Conservation (phyloP, 345 rosid species). For the Crucihimalaya himalaica region DNA sequence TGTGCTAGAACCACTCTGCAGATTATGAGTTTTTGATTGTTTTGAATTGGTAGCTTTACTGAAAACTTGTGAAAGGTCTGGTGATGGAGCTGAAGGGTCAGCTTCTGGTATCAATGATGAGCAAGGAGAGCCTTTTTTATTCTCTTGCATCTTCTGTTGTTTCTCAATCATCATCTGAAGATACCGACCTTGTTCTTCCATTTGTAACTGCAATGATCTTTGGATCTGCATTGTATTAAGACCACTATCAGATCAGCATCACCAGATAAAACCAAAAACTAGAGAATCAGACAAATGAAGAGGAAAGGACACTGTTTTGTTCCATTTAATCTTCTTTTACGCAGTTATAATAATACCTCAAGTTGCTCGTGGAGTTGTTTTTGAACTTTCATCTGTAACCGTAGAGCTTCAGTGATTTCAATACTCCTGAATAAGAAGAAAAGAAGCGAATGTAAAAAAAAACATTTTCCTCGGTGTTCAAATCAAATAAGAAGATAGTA, state of each 20-base stretch:
- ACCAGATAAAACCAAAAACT: background rate
- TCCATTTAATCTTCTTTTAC: background rate
- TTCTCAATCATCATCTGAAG: conserved; percentile 66
- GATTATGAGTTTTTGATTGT: conserved; percentile 20
- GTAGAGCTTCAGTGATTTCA: conserved; percentile 69
- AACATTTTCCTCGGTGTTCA: background rate
- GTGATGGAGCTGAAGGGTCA: conserved; percentile 32
- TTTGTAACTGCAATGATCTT: conserved; percentile 34
- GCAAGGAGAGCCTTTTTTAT: conserved; percentile 37
- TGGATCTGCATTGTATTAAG: conserved; percentile 32
- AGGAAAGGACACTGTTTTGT: conserved; percentile 6
- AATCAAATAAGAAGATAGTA: too few species aligned
- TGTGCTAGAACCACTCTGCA: background rate
- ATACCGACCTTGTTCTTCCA: conserved; percentile 40
- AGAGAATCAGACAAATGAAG: background rate
- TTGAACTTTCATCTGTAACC: conserved; percentile 93
- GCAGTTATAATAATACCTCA: conserved; percentile 55
- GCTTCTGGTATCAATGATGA: conserved; percentile 41
- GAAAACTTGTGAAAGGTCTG: conserved; percentile 25
- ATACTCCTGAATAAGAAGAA: conserved; percentile 33
- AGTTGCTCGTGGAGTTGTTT: conserved; percentile 94
- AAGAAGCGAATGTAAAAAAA: background rate
- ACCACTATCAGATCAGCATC: conserved; percentile 6
- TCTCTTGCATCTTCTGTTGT: conserved; percentile 50
- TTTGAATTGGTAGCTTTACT: conserved; percentile 29